These are phyloP conservation scores for Ceratobasidium sp. DNA, from an alignment of 1,284 basidiomycete genomes.

Conservation along the genomic window DNA sequence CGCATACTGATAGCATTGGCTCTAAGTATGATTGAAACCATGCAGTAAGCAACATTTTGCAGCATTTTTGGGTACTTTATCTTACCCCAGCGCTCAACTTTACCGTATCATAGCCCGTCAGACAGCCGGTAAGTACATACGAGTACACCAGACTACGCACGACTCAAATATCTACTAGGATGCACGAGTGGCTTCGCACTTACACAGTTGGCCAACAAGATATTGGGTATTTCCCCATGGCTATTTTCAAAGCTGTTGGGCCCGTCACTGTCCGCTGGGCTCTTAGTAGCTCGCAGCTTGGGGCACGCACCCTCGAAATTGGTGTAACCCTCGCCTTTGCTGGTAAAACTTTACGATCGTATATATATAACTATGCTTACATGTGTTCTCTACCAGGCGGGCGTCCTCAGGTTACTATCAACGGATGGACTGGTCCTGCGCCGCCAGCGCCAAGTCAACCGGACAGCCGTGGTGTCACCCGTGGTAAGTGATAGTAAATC, in stretches of 20 bases:
- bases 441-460: slow-evolving; percentile 45
- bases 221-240: slow-evolving; percentile 59
- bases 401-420: slow-evolving; percentile 47
- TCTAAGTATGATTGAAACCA: slow-evolving; percentile 64
- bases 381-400: slow-evolving; percentile 34
- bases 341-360: slow-evolving; percentile 8
- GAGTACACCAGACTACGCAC: neutral
- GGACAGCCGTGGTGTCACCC: slow-evolving; percentile 48
- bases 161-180: slow-evolving; percentile 51
- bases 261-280: slow-evolving; percentile 45
- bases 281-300: slow-evolving; percentile 42
- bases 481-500: slow-evolving; percentile 24
- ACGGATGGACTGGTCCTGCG: slow-evolving; percentile 46
- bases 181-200: slow-evolving; percentile 63
- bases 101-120: slow-evolving; percentile 18
- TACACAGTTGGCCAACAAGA: slow-evolving; percentile 57
- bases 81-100: neutral
- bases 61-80: neutral
- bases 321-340: slow-evolving; percentile 44
- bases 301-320: slow-evolving; percentile 46
- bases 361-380: neutral
- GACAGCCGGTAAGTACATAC: slow-evolving; percentile 19
- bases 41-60: slow-evolving; percentile 62
- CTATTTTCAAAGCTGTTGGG: slow-evolving; percentile 58
- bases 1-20: neutral